Base-by-base conservation (phyloP, 441 rosid species). In the Erysimum cheiri region DNA sequence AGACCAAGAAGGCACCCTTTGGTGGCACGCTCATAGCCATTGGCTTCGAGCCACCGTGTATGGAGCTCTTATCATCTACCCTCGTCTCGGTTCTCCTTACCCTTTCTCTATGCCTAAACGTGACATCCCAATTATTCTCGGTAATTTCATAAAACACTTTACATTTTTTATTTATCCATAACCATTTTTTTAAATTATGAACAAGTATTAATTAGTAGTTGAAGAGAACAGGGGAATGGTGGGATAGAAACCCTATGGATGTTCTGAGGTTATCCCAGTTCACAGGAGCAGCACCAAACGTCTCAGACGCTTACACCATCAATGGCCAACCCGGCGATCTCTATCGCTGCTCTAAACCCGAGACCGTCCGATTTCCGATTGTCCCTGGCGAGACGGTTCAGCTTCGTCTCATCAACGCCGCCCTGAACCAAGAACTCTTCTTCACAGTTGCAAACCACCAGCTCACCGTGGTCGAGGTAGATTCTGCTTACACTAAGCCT, bases 11-110 rank as follows among this genome's bases (percentile, higher is more conserved):
- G 93, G 93, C 54, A 88, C 91, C 2, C 74, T 88, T 56, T 86
- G 93, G 93, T 88, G 93, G 93, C 93, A 88, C 54, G 93, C 93
- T 66, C 93, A 86, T 66, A 85, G 89, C 82, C 64, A 65, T 13
- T 88, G 89, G 89, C 89, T 86, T 6, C 72, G 93, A 80, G 93
- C 93, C 64, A 88, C 93, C 8, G 88, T 88, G 73, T 80, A 88
- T 33, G 93, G 93, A 60, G 89, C 93, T 64, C 81, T 86, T 78
- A 70, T 86, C 57, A 77, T 88, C 48, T 82, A 62, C 60, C 93
- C 91, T 14, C 80, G 72, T 43, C 72, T 71, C 60, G 91, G 89
- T 29, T 76, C 75, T 63, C 84, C 84, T 39, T 88, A 86, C 61
- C 93, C 91, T 72, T 85, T 78, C 85, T 78, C 59, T 44, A 77